Evolutionary conservation across 192 early-diverging fungal species (phyloP), one percentile per base, ranked within the genome.

Genomic region (Umbelopsis sp.): DNA sequence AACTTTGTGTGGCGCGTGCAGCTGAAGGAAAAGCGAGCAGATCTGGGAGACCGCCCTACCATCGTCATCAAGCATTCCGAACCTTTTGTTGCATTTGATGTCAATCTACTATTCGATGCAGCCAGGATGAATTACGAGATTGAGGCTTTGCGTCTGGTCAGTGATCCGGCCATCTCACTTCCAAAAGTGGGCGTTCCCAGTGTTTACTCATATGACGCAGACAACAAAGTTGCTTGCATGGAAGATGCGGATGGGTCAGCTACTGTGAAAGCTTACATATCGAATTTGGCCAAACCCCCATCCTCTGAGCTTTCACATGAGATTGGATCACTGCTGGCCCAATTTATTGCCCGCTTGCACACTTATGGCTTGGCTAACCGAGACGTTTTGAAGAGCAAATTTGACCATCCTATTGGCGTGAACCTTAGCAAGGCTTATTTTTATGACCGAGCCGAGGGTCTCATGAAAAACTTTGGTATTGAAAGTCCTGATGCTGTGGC

Each of bases 1-100:
- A 80, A 80, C 74, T 80, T 69, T 73, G 78, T 80, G 33, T 80
- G 68, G 16, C 78, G 78, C 25, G 74, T 46, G 66, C 71, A 61
- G 46, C 55, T 72, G 49, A 55, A 52, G 64, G 64, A 70, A 35
- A 46, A 67, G 41, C 37, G 55, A 35, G 22, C 30, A 18, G 53
- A 74, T 46, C 20, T 74, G 23, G 73, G 66, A 11, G 68, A 65
- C 49, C 55, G 51, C 44, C 55, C 49, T n/a, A 71, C 67, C 18
- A 64, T 78, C 33, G 52, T 78, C 44, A 50, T 74, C 61, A 78
- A 80, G 53, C 71, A 75, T 51, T 68, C 78, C 30, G 66, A 51
- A 25, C 61, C 49, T 7, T 72, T 71, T 76, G 25, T 74, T 30
- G 78, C 78, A 49, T 45, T 45, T 2, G 25, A 30, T 16, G 47